A percentile compares a stretch with the other conserved stretches of the same genome.
These are phyloP conservation scores for Phytophthora uliginosa DNA, from an alignment of 352 stramenopile genomes.

Conservation along the genomic window DNA sequence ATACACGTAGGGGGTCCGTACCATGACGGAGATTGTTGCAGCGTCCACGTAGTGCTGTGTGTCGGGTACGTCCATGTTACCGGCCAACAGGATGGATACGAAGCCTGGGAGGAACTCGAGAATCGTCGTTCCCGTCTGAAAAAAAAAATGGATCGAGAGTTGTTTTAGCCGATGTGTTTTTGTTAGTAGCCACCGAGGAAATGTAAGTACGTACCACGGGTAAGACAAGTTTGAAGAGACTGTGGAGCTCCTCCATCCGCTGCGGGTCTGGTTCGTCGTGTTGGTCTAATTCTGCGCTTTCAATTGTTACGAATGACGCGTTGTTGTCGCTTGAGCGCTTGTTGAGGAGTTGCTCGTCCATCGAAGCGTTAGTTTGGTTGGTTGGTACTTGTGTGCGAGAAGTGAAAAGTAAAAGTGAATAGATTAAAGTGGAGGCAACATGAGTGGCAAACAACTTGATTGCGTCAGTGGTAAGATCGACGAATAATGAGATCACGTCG, in stretches of 20 bases:
- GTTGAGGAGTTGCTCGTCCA: constrained; percentile 16
- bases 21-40: constrained; percentile 59
- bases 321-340: constrained; percentile 4
- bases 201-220: constrained; percentile 15
- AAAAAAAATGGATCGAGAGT: background rate
- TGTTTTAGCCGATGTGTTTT: too few relatives aligned
- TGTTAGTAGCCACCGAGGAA: background rate
- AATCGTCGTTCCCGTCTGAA: constrained; percentile 21
- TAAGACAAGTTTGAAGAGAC: constrained; percentile 16
- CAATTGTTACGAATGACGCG: constrained; percentile 18
- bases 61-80: constrained; percentile 61
- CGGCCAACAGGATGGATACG: constrained; percentile 58
- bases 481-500: constrained; percentile 8
- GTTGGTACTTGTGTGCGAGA: background rate
- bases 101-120: constrained; percentile 52
- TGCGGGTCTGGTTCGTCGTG: constrained; percentile 8
- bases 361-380: background rate
- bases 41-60: constrained; percentile 70
- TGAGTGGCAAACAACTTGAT: background rate
- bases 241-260: constrained; percentile 2
- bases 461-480: constrained; percentile 1
- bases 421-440: background rate
- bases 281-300: background rate
- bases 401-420: background rate
- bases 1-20: constrained; percentile 11